A percentile compares a stretch with the other conserved stretches of the same genome.
These are phyloP conservation scores for Colletotrichum sp. DNA, from an alignment of 2,329 filamentous ascomycete species.

Conservation along the genomic window DNA sequence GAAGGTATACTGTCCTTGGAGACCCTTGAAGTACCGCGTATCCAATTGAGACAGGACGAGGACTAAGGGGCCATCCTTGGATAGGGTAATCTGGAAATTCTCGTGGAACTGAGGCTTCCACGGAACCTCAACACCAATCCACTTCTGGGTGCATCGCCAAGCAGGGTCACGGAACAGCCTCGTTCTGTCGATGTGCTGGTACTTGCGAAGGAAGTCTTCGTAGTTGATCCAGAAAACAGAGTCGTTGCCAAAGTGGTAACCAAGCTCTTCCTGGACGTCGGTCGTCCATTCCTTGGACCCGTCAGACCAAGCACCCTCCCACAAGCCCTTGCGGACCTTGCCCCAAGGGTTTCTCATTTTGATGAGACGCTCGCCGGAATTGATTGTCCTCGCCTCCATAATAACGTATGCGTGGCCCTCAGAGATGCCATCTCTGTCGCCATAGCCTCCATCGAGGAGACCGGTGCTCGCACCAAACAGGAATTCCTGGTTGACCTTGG, in stretches of 20 bases:
- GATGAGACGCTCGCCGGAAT: constrained; percentile 58
- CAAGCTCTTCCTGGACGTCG: constrained; percentile 61
- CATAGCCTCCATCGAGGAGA: constrained; percentile 66
- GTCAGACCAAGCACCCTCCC: constrained; percentile 66
- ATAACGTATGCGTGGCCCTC: constrained; percentile 66
- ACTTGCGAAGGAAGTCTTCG: constrained; percentile 67
- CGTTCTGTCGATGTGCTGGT: constrained; percentile 65
- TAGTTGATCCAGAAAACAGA: constrained; percentile 70
- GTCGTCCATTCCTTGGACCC: constrained; percentile 67
- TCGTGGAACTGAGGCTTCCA: constrained; percentile 68
- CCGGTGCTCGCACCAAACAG: constrained; percentile 75
- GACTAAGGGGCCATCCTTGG: constrained; percentile 61
- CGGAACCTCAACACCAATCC: constrained; percentile 66
- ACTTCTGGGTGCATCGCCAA: constrained; percentile 64
- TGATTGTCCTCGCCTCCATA: constrained; percentile 61
- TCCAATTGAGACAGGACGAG: constrained; percentile 68
- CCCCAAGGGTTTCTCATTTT: constrained; percentile 68
- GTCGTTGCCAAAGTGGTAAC: constrained; percentile 65
- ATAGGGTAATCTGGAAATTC: constrained; percentile 64
- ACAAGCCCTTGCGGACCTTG: constrained; percentile 60
- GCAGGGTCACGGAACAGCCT: constrained; percentile 63
- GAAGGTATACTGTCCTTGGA: constrained; percentile 63
- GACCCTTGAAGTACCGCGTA: constrained; percentile 64
- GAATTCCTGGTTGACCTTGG: constrained; percentile 82
- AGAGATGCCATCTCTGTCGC: constrained; percentile 62